Conservation (phyloP, 306 rosid genomes). For the Quercus wislizeni region DNA sequence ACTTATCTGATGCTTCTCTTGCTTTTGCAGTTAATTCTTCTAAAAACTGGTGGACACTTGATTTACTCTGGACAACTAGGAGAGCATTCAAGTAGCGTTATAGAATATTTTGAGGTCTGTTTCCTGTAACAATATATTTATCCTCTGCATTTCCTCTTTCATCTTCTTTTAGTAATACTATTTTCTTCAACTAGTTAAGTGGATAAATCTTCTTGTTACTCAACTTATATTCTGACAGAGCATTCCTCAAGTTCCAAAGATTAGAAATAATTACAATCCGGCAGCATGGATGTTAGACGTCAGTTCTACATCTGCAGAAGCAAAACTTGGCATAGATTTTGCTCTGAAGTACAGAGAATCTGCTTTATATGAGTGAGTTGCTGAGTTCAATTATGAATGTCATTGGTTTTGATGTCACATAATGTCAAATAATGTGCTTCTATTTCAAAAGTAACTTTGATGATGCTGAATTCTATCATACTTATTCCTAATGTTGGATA, state of each 20-base stretch:
- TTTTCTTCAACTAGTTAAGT: background rate
- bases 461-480: background rate
- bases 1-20: background rate
- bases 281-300: constrained; percentile 80
- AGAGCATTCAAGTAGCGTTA: constrained; percentile 41
- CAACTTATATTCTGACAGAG: constrained; percentile 31
- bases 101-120: constrained; percentile 59
- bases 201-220: constrained; percentile 8
- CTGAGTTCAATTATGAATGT: background rate
- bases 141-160: background rate
- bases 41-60: constrained; percentile 58
- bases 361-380: constrained; percentile 46
- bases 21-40: constrained; percentile 43
- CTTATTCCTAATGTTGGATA: background rate
- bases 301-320: constrained; percentile 52
- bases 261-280: constrained; percentile 63
- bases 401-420: background rate
- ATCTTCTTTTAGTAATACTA: background rate
- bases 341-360: constrained; percentile 52
- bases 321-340: constrained; percentile 56
- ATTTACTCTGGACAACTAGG: constrained; percentile 55
- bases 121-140: background rate
- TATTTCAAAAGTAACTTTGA: too few relatives aligned
- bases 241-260: constrained; percentile 55
- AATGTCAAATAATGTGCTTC: too few relatives aligned